A percentile compares a stretch with the other conserved stretches of the same genome.
Conservation (phyloP, 1,139 yeast species). For the Geotrichum citri-aurantii region DNA sequence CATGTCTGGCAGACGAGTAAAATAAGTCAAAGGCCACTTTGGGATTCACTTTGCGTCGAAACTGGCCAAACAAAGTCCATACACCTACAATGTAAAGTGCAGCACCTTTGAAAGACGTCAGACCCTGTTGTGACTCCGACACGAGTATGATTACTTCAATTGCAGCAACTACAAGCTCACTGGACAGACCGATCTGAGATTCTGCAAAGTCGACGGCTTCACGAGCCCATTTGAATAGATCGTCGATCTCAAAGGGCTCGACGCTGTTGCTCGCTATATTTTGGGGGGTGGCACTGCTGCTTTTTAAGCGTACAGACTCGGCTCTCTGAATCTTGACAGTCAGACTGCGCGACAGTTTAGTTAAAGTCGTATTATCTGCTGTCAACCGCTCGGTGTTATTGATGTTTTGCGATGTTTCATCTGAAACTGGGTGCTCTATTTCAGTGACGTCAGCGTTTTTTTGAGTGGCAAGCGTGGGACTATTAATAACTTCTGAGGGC, state of each 20-base stretch:
- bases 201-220: slow-evolving; percentile 31
- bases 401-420: neutral
- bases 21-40: slow-evolving; percentile 29
- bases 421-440: neutral
- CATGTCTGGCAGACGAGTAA: slow-evolving; percentile 30
- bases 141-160: slow-evolving; percentile 25
- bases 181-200: slow-evolving; percentile 27
- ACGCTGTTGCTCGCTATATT: neutral
- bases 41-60: slow-evolving; percentile 22
- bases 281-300: neutral
- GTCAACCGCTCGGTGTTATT: neutral
- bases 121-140: slow-evolving; percentile 20
- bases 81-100: slow-evolving; percentile 31
- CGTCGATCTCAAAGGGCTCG: slow-evolving; percentile 1
- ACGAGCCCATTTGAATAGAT: slow-evolving; percentile 31
- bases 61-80: slow-evolving; percentile 32
- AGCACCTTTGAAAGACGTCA: slow-evolving; percentile 27
- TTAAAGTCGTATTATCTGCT: neutral
- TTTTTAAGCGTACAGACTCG: neutral
- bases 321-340: neutral
- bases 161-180: slow-evolving; percentile 26
- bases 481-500: neutral
- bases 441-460: neutral
- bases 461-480: neutral
- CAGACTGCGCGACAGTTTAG: neutral